Base-by-base conservation (phyloP, 768 basidiomycete genomes). In the Podaxis sp. region DNA sequence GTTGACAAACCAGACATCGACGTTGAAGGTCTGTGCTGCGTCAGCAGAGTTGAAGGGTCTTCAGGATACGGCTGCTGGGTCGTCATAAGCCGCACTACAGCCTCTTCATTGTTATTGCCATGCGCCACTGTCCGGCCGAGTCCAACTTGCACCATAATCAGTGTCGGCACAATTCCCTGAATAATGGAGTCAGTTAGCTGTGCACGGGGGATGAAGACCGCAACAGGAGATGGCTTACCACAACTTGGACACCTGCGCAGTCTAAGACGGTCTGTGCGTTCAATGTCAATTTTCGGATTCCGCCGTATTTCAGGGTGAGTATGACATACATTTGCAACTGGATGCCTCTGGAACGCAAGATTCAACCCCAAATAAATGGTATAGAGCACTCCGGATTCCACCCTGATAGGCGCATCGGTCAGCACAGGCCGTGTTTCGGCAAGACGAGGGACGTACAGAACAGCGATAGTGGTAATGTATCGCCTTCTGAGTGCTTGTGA, bases 371-470 rank as follows among this genome's bases (percentile, higher is more conserved):
- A 72, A 64, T 78, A 76, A 15, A 74, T 19, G 2, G 76, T 75
- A 63, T 80, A 79, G 9, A 79, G 66, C 1, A 73, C 57, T 0
- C 79, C 78, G 2, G 77, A 79, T 69, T 79, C 78, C 36, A 78
- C 68, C 24, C 79, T 79, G 51, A 51, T 22, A n/a, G 15, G 30
- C 36, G 8, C 40, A 3, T 9, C 51, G 39, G 57, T 52, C 38
- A 42, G 52, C 19, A 63, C 28, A 44, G 19, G 42, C 42, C 49
- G 22, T 13, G 26, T 40, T 33, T n/a, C 26, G 8, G 8, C 8
- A 40, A 17, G 54, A 42, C 3, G 30, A 30, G 55, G 55, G 15
- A 68, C 75, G 28, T 55, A 80, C 79, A 78, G 67, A 17, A 79
- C 75, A 4, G 73, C 69, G 28, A 77, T 72, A 3, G 75, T 73